These are phyloP conservation scores for Cryoendolithus antarcticus DNA, from an alignment of 2,329 filamentous ascomycete genomes.

Conservation along the genomic window DNA sequence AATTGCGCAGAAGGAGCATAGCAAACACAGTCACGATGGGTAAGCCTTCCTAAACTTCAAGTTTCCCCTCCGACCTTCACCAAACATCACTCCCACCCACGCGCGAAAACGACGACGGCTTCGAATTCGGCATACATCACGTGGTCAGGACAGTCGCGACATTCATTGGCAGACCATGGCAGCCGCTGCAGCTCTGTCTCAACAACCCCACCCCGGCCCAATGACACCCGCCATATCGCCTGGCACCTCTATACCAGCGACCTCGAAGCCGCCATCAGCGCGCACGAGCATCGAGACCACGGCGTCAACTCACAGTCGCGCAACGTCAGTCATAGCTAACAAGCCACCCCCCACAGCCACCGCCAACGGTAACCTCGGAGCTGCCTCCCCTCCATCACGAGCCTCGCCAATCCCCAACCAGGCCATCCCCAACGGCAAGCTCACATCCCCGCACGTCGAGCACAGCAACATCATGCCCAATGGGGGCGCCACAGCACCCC, in stretches of 20 bases:
- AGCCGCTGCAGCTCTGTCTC: no score
- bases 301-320: conserved; percentile 8
- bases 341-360: conserved; percentile 24
- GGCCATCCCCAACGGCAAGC: conserved; percentile 37
- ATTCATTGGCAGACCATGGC: no score
- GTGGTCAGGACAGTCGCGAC: no score
- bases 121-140: no score
- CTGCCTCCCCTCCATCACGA: conserved; percentile 31
- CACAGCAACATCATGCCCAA: conserved; percentile 45
- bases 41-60: no score
- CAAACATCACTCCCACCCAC: no score
- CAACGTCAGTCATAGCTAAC: conserved; percentile 10
- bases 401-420: conserved; percentile 33
- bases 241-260: conserved; percentile 1
- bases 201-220: no score
- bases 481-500: conserved; percentile 35
- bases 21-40: no score
- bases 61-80: no score
- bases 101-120: no score
- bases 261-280: conserved; percentile 1
- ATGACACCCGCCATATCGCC: no score
- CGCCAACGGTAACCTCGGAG: conserved; percentile 28
- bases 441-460: conserved; percentile 43
- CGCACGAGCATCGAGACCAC: conserved; percentile 13
- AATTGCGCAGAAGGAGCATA: no score